Evolutionary conservation across 2,329 filamentous ascomycete species (phyloP), one percentile per base, ranked within the genome.

Genomic region (Fusarium concolor): DNA sequence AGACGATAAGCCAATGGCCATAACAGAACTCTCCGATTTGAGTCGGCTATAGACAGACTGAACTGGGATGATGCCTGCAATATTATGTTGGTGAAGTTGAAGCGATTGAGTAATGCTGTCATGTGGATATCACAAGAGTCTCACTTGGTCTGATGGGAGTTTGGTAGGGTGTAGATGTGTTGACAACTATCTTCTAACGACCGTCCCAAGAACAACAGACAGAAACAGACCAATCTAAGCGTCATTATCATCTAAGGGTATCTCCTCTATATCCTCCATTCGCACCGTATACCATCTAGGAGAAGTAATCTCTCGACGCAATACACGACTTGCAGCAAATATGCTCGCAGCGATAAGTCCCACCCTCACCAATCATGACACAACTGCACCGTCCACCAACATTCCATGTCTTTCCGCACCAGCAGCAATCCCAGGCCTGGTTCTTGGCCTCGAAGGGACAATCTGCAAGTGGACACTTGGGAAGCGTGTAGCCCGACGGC

Each of bases 341-440:
- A 67, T 86, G 85, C 73, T 85, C 84, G 70, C 85, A 87, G 55
- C 79, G 80, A 58, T 84, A 83, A 65, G 80, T 75, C 56, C 79
- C 81, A 18, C 83, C 82, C 41, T 85, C 82, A 46, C 83, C 79
- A 55, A 86, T 81, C 84, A 86, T 86, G 73, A 85, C 76, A 72
- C 83, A 85, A 66, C 80, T 80, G 75, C 84, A 86, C 26, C 84
- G 80, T 6, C 84, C 84, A 26, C 77, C 76, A 43, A 79, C 78
- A 69, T 87, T 86, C 79, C 82, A 82, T n/a, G 78, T 77, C 70
- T 86, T 85, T 28, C 84, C 84, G 59, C 84, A 86, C 84, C 83
- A 86, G 74, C 84, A 86, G 75, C 84, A 86, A 74, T 85, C 84
- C 85, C 85, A 87, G 65, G 75, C 80, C 31, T 84, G 79, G 57